A percentile compares a stretch with the other conserved stretches of the same genome.
phyloP scores from a whole-genome alignment of 805 yeast species.

The Ogataea corticis region DNA sequence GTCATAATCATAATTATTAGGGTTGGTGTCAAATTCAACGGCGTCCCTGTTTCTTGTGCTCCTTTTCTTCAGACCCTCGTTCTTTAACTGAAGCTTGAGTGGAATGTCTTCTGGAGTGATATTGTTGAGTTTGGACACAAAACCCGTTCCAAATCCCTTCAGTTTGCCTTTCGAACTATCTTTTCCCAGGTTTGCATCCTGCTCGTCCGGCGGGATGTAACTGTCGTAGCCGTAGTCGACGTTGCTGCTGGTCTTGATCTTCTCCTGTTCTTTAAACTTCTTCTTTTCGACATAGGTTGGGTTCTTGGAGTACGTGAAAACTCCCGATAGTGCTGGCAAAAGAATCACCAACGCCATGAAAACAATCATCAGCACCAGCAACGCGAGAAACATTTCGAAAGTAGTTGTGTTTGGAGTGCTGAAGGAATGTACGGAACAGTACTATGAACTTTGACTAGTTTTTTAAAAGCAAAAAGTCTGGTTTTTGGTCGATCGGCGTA shows the following conservation, averaged over 20 bases:
- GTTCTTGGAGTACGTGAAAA: conserved; percentile 29
- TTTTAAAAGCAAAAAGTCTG: too few relatives aligned
- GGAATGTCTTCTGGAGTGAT: conserved; percentile 33
- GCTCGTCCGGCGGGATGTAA: conserved; percentile 36
- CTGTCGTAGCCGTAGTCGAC: conserved; percentile 12
- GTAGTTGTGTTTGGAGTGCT: too few relatives aligned
- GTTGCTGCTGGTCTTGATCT: neutral
- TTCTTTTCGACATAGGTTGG: conserved; percentile 26
- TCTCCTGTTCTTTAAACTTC: conserved; percentile 9
- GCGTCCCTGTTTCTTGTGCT: conserved; percentile 4
- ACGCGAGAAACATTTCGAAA: conserved; percentile 14
- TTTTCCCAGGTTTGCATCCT: conserved; percentile 7
- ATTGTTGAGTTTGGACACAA: conserved; percentile 25
- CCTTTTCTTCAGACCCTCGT: conserved; percentile 24
- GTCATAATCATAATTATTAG: conserved; percentile 48
- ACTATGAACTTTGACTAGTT: too few relatives aligned
- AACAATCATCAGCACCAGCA: conserved; percentile 21
- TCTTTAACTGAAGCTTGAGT: conserved; percentile 26
- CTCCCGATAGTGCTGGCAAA: conserved; percentile 31
- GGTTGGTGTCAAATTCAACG: conserved; percentile 31
- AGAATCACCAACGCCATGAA: conserved; percentile 24
- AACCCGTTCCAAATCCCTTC: conserved; percentile 23
- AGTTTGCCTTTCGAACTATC: conserved; percentile 3
- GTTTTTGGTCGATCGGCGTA: too few relatives aligned
- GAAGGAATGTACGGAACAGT: neutral